phyloP scores from a whole-genome alignment of 73 alveolate genomes.

The Loxodes magnus region DNA sequence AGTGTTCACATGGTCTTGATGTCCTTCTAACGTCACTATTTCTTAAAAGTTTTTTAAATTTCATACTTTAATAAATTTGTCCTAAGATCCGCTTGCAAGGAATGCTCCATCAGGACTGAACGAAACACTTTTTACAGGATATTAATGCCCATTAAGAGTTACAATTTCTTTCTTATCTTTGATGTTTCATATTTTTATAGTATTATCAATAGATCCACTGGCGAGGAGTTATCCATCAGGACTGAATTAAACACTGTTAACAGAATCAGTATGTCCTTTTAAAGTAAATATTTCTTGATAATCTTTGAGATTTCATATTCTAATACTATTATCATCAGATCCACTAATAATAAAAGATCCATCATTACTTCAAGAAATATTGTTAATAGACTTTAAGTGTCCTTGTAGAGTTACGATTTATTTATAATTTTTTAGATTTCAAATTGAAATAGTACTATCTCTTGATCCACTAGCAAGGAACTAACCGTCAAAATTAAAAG shows the following conservation, averaged over 20 bases:
- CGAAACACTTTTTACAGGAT: background rate
- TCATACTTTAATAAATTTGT: background rate
- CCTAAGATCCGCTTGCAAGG: conserved; percentile 1
- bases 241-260: background rate
- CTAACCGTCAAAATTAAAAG: too few species aligned
- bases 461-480: background rate
- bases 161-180: background rate
- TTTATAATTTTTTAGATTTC: background rate
- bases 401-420: background rate
- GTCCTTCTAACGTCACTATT: background rate
- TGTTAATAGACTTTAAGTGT: background rate
- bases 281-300: background rate
- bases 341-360: background rate
- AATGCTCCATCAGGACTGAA: background rate
- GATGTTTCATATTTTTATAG: background rate
- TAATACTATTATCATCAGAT: background rate
- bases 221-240: background rate
- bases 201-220: background rate
- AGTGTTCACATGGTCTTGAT: background rate
- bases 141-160: background rate
- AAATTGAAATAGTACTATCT: background rate
- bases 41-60: background rate
- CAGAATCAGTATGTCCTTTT: background rate
- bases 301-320: background rate
- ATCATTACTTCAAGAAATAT: background rate